phyloP scores from a whole-genome alignment of 2,329 filamentous ascomycete species.

The Exophiala dermatitidis region DNA sequence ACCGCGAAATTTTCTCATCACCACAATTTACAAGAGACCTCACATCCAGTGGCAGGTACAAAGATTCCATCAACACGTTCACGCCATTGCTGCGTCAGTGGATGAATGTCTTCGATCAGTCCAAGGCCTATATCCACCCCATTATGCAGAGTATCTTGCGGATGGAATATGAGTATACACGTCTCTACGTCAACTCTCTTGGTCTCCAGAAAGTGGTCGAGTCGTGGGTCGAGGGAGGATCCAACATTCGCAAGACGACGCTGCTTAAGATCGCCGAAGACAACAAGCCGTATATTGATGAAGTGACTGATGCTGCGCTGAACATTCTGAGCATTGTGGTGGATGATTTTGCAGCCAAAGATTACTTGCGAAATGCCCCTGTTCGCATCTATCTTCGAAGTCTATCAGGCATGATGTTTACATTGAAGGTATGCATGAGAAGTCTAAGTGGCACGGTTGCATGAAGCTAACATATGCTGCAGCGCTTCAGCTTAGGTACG shows the following conservation, averaged over 20 bases:
- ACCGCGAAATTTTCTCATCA: constrained; percentile 79
- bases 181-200: constrained; percentile 82
- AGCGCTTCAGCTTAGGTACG: constrained; percentile 57
- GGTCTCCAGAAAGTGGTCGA: constrained; percentile 93
- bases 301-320: constrained; percentile 55
- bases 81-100: constrained; percentile 70
- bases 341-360: constrained; percentile 51
- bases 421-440: constrained; percentile 47
- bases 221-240: constrained; percentile 25
- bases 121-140: constrained; percentile 35
- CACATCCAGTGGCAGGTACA: constrained; percentile 79
- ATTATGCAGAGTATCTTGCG: constrained; percentile 65
- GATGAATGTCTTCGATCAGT: constrained; percentile 74
- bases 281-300: constrained; percentile 55
- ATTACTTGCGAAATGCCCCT: constrained; percentile 55
- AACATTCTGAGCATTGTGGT: constrained; percentile 54
- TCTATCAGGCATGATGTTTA: constrained; percentile 57
- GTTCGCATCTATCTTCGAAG: constrained; percentile 60
- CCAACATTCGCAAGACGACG: constrained; percentile 19
- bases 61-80: constrained; percentile 71
- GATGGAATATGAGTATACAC: constrained; percentile 71
- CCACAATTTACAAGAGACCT: constrained; percentile 81
- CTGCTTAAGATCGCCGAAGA: constrained; percentile 31
- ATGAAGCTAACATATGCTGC: constrained; percentile 14
- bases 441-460: neutral